Percentiles rank a stretch among this genome's conserved stretches.
Evolutionary conservation across 345 rosid species (phyloP).

Genomic region (Citrus unshiu): DNA sequence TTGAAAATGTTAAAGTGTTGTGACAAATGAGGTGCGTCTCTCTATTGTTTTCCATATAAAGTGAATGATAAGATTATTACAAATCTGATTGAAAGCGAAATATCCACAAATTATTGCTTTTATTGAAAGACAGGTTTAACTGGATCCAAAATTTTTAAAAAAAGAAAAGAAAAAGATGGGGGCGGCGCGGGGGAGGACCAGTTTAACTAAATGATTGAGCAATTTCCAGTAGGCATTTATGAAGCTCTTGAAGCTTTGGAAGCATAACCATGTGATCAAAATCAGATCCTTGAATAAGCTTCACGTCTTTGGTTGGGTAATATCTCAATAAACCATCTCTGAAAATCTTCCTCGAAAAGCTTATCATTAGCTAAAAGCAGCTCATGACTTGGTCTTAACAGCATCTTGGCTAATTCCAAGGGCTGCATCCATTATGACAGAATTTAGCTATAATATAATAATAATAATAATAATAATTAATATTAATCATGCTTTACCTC

Average conservation of each 20-base stretch:
- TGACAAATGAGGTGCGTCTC: too few species aligned
- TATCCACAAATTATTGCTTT: too few species aligned
- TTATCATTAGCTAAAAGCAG: neutral
- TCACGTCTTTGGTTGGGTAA: constrained; percentile 9
- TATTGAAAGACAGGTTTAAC: too few species aligned
- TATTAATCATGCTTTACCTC: constrained; percentile 19
- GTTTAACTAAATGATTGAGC: neutral
- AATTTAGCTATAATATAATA: neutral
- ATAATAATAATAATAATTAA: too few species aligned
- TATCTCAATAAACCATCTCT: constrained; percentile 16
- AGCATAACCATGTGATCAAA: constrained; percentile 32
- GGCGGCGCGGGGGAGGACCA: too few species aligned
- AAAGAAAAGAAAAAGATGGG: too few species aligned
- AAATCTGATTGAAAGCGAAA: too few species aligned
- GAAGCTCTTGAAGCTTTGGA: constrained; percentile 21
- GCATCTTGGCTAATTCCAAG: constrained; percentile 10
- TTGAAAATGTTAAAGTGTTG: too few species aligned
- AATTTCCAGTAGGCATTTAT: constrained; percentile 12
- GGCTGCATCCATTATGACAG: constrained; percentile 4
- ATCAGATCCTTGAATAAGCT: constrained; percentile 10
- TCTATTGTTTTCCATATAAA: too few species aligned
- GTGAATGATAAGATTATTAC: too few species aligned
- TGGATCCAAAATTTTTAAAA: too few species aligned
- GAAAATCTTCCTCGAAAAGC: neutral
- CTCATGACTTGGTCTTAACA: constrained; percentile 2